Evolutionary conservation across 176 grass and related monocot species (phyloP), one percentile per base, ranked within the genome.

Genomic region (Oryza glumipatula): DNA sequence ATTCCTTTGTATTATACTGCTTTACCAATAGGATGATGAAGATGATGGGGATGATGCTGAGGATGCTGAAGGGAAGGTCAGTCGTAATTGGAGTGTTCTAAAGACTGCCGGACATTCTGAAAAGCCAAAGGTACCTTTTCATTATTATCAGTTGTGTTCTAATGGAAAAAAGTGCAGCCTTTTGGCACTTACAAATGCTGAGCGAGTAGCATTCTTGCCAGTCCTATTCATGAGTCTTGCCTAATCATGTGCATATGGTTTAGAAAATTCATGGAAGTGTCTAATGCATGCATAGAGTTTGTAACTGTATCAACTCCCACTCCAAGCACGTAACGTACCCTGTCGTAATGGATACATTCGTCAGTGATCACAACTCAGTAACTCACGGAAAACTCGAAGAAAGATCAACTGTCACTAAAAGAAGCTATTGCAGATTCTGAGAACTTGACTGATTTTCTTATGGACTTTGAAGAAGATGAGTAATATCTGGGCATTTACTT

Each of bases 391-490:
- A 95, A 95, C 78, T 82, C 71, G 64, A 89, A 94, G 83, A 89
- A 94, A 80, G 88, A 65, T 39, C 58, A 72, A 46, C 71, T 97
- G 74, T 83, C 95, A 61, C 78, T 98, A 71, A 86, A 95, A 86
- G 89, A 98, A 65, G 95, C 93, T 68, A 88, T 95, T 45, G 79
- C 92, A 72, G 92, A 98, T 76, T 95, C 93, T 58, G 87, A 89
- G 82, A 95, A 95, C 76, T 80, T 96, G 73, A 94, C 93, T 35
- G 88, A 94, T 89, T 92, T 98, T 38, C 73, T 98, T 77, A 92
- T 95, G 91, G 86, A 98, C 52, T 98, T 95, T 41, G 88, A 94
- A 67, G 91, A 90, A 88, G 89, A 91, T 11, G 91, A 92, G 41
- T 89, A 81, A 86, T 30, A 69, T 61, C 76, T 67, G 65, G 74